Conservation (phyloP, 192 early-diverging fungal genomes). For the Podila horticola region DNA sequence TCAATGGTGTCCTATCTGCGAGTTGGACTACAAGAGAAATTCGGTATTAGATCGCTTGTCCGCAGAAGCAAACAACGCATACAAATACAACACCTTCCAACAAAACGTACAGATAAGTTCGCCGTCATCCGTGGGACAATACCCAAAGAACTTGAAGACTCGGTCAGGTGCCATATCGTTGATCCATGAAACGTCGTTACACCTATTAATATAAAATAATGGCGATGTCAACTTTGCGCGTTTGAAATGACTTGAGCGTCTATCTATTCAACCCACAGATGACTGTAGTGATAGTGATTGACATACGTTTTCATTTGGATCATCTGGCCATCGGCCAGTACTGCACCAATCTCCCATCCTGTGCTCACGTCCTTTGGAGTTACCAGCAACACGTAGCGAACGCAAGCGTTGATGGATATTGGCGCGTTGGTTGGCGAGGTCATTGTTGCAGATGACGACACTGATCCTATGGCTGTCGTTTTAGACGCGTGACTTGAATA, state of each 20-base stretch:
- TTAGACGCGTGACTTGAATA: neutral
- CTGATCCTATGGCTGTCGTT: neutral
- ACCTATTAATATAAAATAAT: neutral
- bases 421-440: neutral
- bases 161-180: constrained; percentile 2
- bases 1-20: no score
- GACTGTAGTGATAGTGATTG: neutral
- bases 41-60: no score
- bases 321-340: constrained; percentile 14
- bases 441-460: neutral
- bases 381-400: constrained; percentile 13
- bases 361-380: neutral
- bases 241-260: no score
- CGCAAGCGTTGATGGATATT: constrained; percentile 13
- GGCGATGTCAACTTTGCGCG: neutral
- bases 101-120: constrained; percentile 11
- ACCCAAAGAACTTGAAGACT: constrained; percentile 19
- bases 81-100: no score
- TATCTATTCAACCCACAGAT: neutral
- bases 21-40: no score
- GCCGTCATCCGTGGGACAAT: neutral
- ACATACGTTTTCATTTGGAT: constrained; percentile 9
- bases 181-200: constrained; percentile 18
- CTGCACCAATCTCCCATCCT: constrained; percentile 30
- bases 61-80: no score